Evolutionary conservation across 2,329 filamentous ascomycete species (phyloP).

Genomic region (Alternaria infectoria): DNA sequence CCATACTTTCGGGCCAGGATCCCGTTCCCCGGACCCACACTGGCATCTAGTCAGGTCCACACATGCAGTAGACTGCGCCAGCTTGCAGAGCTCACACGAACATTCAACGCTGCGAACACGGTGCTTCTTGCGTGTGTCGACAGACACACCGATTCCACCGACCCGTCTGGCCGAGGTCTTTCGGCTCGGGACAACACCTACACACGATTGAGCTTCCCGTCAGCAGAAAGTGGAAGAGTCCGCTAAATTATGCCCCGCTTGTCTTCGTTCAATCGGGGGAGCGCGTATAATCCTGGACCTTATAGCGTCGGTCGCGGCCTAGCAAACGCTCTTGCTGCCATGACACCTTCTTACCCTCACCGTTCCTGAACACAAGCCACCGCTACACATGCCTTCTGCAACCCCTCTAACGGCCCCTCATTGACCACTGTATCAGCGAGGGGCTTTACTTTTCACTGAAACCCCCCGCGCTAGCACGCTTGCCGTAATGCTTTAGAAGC

Average conservation of each 20-base stretch:
- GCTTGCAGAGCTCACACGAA: constrained; percentile 8
- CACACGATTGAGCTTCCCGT: constrained; percentile 10
- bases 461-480: constrained; percentile 44
- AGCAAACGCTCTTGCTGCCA: constrained; percentile 18
- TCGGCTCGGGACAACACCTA: constrained; percentile 4
- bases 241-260: constrained; percentile 25
- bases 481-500: constrained; percentile 43
- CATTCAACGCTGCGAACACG: neutral
- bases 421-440: constrained; percentile 16
- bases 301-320: constrained; percentile 22
- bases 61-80: constrained; percentile 24
- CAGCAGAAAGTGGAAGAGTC: constrained; percentile 15
- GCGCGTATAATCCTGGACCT: constrained; percentile 19
- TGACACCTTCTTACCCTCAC: constrained; percentile 21
- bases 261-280: constrained; percentile 20
- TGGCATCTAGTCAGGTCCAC: constrained; percentile 23
- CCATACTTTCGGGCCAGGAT: constrained; percentile 43
- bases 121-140: constrained; percentile 1
- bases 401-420: constrained; percentile 13
- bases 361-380: constrained; percentile 14
- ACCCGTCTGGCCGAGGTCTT: neutral
- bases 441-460: constrained; percentile 30
- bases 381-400: constrained; percentile 9
- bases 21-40: constrained; percentile 47
- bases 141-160: constrained; percentile 1